Percentiles rank a stretch among this genome's conserved stretches.
Evolutionary conservation across 768 basidiomycete species (phyloP).

Genomic region (Serpula lacrymans): DNA sequence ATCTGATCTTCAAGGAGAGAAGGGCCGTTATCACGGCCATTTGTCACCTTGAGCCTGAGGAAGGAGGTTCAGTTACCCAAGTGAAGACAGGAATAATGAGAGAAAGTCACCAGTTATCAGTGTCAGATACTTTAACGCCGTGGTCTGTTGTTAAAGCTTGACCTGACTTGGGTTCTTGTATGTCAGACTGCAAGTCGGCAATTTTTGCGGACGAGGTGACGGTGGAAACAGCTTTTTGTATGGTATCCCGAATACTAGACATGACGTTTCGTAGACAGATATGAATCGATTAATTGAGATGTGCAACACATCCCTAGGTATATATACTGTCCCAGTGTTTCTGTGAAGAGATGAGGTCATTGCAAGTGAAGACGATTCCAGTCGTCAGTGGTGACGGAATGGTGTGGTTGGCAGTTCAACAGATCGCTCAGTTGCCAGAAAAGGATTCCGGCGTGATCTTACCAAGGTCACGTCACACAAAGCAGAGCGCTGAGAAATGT

Average conservation of each 20-base stretch:
- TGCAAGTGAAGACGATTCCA: too few relatives aligned
- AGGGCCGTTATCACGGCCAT: slow-evolving; percentile 55
- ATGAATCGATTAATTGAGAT: too few relatives aligned
- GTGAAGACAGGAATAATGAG: neutral
- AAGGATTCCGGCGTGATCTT: too few relatives aligned
- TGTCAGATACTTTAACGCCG: slow-evolving; percentile 55
- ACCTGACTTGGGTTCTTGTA: slow-evolving; percentile 13
- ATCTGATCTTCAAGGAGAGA: slow-evolving; percentile 77
- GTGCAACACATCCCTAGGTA: too few relatives aligned
- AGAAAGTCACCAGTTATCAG: slow-evolving; percentile 57
- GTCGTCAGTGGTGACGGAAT: slow-evolving; percentile 27
- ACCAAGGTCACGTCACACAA: too few relatives aligned
- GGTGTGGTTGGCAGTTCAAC: too few relatives aligned
- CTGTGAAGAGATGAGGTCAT: too few relatives aligned
- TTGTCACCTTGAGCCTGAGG: slow-evolving; percentile 51
- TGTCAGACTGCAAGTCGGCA: slow-evolving; percentile 22
- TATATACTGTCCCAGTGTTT: too few relatives aligned
- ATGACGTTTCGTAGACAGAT: too few relatives aligned
- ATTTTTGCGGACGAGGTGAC: slow-evolving; percentile 16
- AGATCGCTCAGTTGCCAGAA: too few relatives aligned
- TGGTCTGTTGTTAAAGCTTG: slow-evolving; percentile 54
- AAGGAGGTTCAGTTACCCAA: slow-evolving; percentile 4
- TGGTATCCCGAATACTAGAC: slow-evolving; percentile 13
- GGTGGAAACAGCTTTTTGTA: slow-evolving; percentile 10
- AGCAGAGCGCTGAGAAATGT: too few relatives aligned